Percentiles rank a stretch among this genome's conserved stretches.
Conservation (phyloP, 2,329 filamentous ascomycete species). For the Aureobasidium leucospermi region DNA sequence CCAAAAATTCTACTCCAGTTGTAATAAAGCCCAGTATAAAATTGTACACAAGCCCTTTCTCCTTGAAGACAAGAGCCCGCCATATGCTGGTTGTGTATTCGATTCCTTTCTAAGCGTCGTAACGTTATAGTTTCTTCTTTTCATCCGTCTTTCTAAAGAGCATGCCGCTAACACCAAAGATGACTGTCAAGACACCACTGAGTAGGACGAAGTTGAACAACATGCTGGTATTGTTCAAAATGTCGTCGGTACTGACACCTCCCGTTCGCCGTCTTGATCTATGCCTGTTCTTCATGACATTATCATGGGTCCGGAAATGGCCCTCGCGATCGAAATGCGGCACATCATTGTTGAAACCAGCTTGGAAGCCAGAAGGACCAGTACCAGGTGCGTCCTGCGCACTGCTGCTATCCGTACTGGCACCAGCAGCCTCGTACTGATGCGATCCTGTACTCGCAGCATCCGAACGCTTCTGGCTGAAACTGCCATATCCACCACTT, state of each 20-base stretch:
- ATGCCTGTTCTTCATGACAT: conserved; percentile 33
- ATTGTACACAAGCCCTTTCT: not conserved
- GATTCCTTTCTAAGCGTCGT: too few relatives aligned
- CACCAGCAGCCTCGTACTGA: conserved; percentile 21
- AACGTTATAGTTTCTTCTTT: not conserved
- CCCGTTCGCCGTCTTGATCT: conserved; percentile 18
- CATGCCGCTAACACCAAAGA: conserved; percentile 20
- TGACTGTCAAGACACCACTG: conserved; percentile 23
- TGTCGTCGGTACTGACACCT: conserved; percentile 14
- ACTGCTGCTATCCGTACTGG: not conserved
- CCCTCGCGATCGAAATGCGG: conserved; percentile 70
- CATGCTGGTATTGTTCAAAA: conserved; percentile 18
- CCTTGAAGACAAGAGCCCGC: not conserved
- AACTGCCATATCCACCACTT: conserved; percentile 67
- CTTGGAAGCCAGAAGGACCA: conserved; percentile 50
- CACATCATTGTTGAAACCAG: conserved; percentile 48
- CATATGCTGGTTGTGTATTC: too few relatives aligned
- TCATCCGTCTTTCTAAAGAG: conserved; percentile 8
- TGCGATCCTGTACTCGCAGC: conserved; percentile 29
- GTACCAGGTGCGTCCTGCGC: conserved; percentile 23
- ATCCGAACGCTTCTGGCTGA: conserved; percentile 51
- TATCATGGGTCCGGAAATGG: conserved; percentile 67
- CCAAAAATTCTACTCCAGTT: not conserved
- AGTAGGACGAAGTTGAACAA: conserved; percentile 28
- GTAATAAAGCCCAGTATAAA: conserved; percentile 6